These are phyloP conservation scores for Hypoxylon rubiginosum DNA, from an alignment of 2,329 filamentous ascomycete species.

Conservation along the genomic window DNA sequence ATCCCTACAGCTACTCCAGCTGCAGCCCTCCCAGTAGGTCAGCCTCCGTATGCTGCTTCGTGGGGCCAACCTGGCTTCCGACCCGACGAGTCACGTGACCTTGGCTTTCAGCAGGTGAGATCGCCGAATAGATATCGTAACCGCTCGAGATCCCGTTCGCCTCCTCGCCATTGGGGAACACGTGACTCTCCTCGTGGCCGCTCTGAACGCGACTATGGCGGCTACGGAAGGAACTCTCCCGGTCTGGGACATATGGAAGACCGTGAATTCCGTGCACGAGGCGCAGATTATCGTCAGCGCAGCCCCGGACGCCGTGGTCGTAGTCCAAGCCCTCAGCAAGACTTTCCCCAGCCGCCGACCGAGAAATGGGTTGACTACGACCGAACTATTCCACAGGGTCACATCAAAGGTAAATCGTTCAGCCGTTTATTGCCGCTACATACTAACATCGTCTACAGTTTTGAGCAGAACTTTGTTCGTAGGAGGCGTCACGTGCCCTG, in stretches of 20 bases:
- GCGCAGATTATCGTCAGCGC: constrained; percentile 85
- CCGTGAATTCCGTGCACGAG: constrained; percentile 67
- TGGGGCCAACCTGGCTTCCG: constrained; percentile 55
- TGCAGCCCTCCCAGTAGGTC: constrained; percentile 57
- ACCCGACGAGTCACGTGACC: constrained; percentile 67
- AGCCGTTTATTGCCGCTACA: background rate
- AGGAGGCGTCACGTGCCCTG: constrained; percentile 89
- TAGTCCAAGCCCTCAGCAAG: constrained; percentile 69
- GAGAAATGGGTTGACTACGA: constrained; percentile 87
- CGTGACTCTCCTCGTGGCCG: constrained; percentile 73
- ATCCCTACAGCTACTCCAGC: constrained; percentile 51
- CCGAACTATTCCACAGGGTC: constrained; percentile 76
- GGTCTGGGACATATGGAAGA: constrained; percentile 71
- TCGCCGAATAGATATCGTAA: constrained; percentile 72
- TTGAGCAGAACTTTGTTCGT: constrained; percentile 96
- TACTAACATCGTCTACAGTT: constrained; percentile 63
- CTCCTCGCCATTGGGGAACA: constrained; percentile 78
- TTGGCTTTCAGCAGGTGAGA: constrained; percentile 69
- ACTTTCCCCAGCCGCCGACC: constrained; percentile 51
- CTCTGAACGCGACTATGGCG: constrained; percentile 69
- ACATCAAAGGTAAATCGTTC: constrained; percentile 75
- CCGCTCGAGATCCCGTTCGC: constrained; percentile 84
- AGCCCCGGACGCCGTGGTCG: constrained; percentile 79
- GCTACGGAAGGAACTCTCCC: constrained; percentile 79
- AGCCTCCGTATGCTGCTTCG: constrained; percentile 57